Evolutionary conservation across 768 basidiomycete species (phyloP), one percentile per base, ranked within the genome.

Genomic region (Lepiota brunneoincarnata): DNA sequence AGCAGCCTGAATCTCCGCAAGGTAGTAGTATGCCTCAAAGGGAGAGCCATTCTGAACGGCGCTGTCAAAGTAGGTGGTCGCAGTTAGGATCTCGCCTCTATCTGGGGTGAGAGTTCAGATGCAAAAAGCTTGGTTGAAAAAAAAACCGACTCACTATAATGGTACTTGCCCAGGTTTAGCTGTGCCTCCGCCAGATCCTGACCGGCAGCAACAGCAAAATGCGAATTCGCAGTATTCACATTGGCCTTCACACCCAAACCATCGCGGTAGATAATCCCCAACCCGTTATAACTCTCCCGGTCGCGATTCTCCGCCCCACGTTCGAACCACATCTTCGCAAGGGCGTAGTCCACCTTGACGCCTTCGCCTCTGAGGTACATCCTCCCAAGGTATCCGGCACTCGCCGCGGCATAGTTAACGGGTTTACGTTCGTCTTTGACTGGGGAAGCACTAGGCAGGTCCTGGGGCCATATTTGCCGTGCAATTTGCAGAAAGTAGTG

Each of bases 291-390:
- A 58, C 86, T 89, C 68, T 98, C 96, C 54, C 86, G 81, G 62
- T 99, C 96, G 21, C 84, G 86, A 63, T 86, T 80, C 39, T 82
- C 80, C 11, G 78, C 82, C 1, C 91, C 96, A 49, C 97, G 79
- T 61, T 93, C 91, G 61, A 95, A 95, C 97, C 97, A 99, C 74
- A 95, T 81, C 73, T 86, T 92, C 7, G 93, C 95, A 58, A 81
- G 68, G 23, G 77, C 74, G 17, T 81, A 78, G 67, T 98, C 91
- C 56, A 77, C 76, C 61, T 87, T 87, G 20, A 91, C 84, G 6
- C 95, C 96, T 66, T 98, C 97, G 0, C 97, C 96, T 35, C 97
- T 78, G 28, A 99, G 69, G 61, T 89, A 89, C 94, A 99, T 98
- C 54, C 93, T 81, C 0, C 96, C 97, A 6, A 98, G 68, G 69